A percentile compares a stretch with the other conserved stretches of the same genome.
These are phyloP conservation scores for Teratosphaeria gauchensis DNA, from an alignment of 2,329 filamentous ascomycete genomes.

Conservation along the genomic window DNA sequence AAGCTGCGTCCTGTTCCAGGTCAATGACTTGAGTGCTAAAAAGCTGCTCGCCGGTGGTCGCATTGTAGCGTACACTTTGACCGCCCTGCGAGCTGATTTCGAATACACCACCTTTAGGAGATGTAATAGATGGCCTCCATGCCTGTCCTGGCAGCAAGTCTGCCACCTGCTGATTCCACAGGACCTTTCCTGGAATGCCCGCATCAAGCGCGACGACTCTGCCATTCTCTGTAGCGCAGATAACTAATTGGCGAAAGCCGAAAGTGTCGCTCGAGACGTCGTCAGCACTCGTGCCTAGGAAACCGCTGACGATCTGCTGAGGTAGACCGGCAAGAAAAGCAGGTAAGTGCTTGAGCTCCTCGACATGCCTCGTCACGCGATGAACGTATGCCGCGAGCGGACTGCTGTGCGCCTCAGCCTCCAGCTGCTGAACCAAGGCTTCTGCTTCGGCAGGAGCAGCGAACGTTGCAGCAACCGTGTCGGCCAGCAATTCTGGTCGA, in stretches of 20 bases:
- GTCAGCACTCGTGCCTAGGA: constrained; percentile 28
- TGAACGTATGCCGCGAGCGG: constrained; percentile 75
- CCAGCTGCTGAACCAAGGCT: constrained; percentile 66
- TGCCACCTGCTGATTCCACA: constrained; percentile 64
- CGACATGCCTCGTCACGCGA: constrained; percentile 69
- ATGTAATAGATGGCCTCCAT: constrained; percentile 37
- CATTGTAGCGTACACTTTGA: constrained; percentile 46
- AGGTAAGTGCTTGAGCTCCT: constrained; percentile 69
- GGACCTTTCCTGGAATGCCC: constrained; percentile 59
- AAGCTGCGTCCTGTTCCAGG: constrained; percentile 1
- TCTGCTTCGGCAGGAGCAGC: constrained; percentile 57
- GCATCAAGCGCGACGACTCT: constrained; percentile 72
- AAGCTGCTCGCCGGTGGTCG: constrained; percentile 19
- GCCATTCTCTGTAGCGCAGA: constrained; percentile 71
- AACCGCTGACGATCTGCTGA: constrained; percentile 50
- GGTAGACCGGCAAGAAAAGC: constrained; percentile 63
- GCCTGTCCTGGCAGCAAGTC: constrained; percentile 45
- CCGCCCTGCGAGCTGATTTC: constrained; percentile 6
- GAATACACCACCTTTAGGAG: constrained; percentile 31
- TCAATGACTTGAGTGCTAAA: constrained; percentile 4
- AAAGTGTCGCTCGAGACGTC: constrained; percentile 62
- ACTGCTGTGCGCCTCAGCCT: constrained; percentile 78
- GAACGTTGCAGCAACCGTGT: constrained; percentile 69
- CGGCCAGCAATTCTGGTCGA: constrained; percentile 72
- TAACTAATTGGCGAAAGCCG: constrained; percentile 76